Evolutionary conservation across 139 green algal species (phyloP).

Genomic region (Tetradesmus lagerheimii): DNA sequence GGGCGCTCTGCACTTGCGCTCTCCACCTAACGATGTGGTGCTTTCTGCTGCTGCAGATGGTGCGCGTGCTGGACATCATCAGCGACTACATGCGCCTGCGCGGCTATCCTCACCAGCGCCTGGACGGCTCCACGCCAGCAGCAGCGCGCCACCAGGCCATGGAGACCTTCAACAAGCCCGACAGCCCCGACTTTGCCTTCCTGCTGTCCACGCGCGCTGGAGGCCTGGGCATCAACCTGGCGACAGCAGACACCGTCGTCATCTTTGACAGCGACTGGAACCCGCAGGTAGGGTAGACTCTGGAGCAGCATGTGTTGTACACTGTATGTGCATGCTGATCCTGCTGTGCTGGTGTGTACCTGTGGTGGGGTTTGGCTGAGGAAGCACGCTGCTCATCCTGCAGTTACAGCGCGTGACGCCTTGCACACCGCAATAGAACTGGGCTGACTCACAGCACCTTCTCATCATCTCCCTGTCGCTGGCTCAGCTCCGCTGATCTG

Average conservation of each 20-base stretch:
- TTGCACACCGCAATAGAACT: too few species aligned
- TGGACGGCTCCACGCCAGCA: conserved; percentile 92
- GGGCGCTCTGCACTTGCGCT: too few species aligned
- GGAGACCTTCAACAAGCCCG: conserved; percentile 96
- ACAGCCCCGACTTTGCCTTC: conserved; percentile 93
- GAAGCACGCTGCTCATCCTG: too few species aligned
- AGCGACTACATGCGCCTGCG: conserved; percentile 93
- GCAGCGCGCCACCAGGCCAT: conserved; percentile 83
- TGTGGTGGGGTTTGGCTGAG: too few species aligned
- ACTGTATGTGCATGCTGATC: too few species aligned
- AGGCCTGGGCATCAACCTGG: conserved; percentile 92
- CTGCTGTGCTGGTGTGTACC: too few species aligned
- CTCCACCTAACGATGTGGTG: too few species aligned
- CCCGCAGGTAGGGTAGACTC: conserved; percentile 45
- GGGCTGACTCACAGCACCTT: too few species aligned
- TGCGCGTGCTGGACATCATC: conserved; percentile 96
- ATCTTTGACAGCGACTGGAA: conserved; percentile 67
- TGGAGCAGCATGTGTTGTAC: too few species aligned
- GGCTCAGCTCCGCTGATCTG: too few species aligned
- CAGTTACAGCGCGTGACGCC: too few species aligned
- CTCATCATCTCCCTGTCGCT: too few species aligned
- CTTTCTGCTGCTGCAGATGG: conserved; percentile 70
- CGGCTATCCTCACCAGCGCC: conserved; percentile 90
- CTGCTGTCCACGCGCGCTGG: conserved; percentile 87
- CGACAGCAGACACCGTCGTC: conserved; percentile 90